Evolutionary conservation across 306 rosid genomes (phyloP), one percentile per base, ranked within the genome.

Genomic region (Sesbania bispinosa): DNA sequence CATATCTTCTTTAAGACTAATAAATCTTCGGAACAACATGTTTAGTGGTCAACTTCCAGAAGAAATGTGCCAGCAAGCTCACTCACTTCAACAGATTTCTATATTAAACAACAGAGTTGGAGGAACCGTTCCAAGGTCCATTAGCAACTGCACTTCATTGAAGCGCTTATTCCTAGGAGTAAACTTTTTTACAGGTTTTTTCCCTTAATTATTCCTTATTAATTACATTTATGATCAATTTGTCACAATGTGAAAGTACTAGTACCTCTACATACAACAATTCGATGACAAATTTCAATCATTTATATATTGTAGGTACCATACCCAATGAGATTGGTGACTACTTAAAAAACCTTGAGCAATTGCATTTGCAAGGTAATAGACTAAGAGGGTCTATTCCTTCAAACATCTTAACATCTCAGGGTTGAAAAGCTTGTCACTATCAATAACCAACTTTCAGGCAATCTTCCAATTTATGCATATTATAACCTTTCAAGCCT

Each of bases 241-340:
- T 35, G 7, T 7, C 3, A 30, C 3, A 3, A 35, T 35, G 7
- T 35, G 39, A 35, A 6, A 35, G 10, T 5, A 35, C 10, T 1
- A 35, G 6, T 0, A 7, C 18, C 1, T 0, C 23, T n/a, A n/a
- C n/a, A n/a, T n/a, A 15, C 6, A 15, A 2, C 0, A 10, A 14
- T 15, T n/a, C 2, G 1, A 46, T 53, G 62, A 55, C 41, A 27
- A 1, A 4, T 27, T 57, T 43, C 19, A 18, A 10, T 51, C 14
- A 4, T 36, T 23, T 8, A 70, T 16, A 55, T 14, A 7, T 42
- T 55, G 63, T 65, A 82, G 86, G 86, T 27, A 26, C 24, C 9
- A 77, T 82, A 53, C 80, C 86, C 2, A n/a, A 54, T 54, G 58
- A 75, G 58, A 75, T 64, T 4, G 65, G 55, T 4, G 57, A 38